These are phyloP conservation scores for Dactylonectria estremocensis DNA, from an alignment of 2,329 filamentous ascomycete genomes.

Conservation along the genomic window DNA sequence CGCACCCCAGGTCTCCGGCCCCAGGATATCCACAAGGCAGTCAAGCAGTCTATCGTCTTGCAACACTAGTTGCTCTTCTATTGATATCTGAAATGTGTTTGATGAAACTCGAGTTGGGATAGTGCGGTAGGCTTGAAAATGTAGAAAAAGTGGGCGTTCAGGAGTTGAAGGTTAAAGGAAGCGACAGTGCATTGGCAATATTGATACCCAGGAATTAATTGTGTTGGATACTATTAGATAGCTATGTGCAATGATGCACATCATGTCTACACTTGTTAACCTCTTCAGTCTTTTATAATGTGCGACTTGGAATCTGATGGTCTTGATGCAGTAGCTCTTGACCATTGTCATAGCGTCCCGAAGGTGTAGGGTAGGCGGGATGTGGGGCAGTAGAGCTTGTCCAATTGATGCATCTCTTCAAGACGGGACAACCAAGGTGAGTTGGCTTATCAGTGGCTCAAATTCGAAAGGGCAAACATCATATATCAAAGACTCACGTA, in stretches of 20 bases:
- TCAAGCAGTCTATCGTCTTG: constrained; percentile 40
- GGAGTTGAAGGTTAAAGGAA: background rate
- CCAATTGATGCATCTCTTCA: background rate
- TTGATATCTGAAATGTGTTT: background rate
- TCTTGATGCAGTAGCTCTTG: background rate
- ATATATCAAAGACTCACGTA: background rate
- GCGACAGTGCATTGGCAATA: constrained; percentile 18
- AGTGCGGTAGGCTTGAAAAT: background rate
- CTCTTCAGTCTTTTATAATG: background rate
- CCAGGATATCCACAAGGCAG: constrained; percentile 54
- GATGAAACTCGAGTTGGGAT: background rate
- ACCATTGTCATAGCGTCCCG: background rate
- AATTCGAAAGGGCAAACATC: background rate
- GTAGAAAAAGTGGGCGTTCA: no score
- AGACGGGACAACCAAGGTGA: background rate
- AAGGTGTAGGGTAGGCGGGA: background rate
- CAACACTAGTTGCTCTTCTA: background rate
- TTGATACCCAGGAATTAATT: constrained; percentile 21
- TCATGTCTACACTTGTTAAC: background rate
- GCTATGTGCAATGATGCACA: background rate
- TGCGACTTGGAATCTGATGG: background rate
- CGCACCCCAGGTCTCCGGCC: constrained; percentile 57
- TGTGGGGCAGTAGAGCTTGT: background rate
- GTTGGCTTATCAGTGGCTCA: no score
- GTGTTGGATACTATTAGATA: constrained; percentile 7